A percentile compares a stretch with the other conserved stretches of the same genome.
Evolutionary conservation across 2,329 filamentous ascomycete species (phyloP).

Genomic region (Geosmithia morbida): DNA sequence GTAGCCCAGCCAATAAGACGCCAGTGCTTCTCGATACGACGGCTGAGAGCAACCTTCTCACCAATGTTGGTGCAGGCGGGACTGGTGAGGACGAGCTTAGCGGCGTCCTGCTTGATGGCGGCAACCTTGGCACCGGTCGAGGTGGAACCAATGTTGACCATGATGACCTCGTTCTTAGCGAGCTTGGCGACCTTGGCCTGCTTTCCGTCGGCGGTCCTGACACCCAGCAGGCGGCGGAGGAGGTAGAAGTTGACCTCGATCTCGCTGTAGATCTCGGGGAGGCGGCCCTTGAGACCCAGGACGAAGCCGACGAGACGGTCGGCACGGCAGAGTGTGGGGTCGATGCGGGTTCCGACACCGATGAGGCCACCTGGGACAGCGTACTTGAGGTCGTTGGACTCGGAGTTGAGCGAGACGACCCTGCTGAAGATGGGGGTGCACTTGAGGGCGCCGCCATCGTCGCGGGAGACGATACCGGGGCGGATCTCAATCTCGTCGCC

Average conservation of each 20-base stretch:
- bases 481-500: slow-evolving; percentile 98
- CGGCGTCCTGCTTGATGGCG: slow-evolving; percentile 93
- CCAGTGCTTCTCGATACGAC: slow-evolving; percentile 99
- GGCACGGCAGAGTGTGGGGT: slow-evolving; percentile 94
- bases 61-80: slow-evolving; percentile 94
- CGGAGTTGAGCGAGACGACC: slow-evolving; percentile 88
- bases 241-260: slow-evolving; percentile 99
- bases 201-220: slow-evolving; percentile 96
- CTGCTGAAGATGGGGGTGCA: slow-evolving; percentile 96
- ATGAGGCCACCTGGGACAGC: slow-evolving; percentile 95
- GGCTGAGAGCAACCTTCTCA: slow-evolving; percentile 91
- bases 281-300: slow-evolving; percentile 79
- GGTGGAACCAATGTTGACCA: slow-evolving; percentile 98
- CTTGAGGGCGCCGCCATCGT: slow-evolving; percentile 84
- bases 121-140: slow-evolving; percentile 95
- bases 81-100: slow-evolving; percentile 83
- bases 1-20: slow-evolving; percentile 86
- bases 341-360: slow-evolving; percentile 93
- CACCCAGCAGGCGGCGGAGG: slow-evolving; percentile 82
- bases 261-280: slow-evolving; percentile 95
- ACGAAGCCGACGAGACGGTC: slow-evolving; percentile 98
- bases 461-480: slow-evolving; percentile 94
- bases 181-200: slow-evolving; percentile 99
- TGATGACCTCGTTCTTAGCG: slow-evolving; percentile 95
- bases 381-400: slow-evolving; percentile 97